Percentiles rank a stretch among this genome's conserved stretches.
These are phyloP conservation scores for Bryoglossum gracile DNA, from an alignment of 495 filamentous ascomycete genomes.

Conservation along the genomic window DNA sequence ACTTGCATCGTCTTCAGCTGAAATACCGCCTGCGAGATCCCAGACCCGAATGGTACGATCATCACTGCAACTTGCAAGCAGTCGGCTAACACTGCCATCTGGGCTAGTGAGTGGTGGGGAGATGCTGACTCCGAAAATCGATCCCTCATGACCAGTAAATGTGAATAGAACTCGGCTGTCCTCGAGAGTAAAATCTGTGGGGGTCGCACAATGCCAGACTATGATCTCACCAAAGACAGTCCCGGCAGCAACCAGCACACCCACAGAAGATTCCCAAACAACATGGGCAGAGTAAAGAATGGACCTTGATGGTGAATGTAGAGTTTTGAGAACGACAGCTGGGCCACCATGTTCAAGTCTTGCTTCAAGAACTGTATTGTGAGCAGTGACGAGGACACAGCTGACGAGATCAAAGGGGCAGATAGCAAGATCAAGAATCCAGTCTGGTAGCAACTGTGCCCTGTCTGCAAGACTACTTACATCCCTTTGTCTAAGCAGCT, in stretches of 20 bases:
- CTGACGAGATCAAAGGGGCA: conserved; percentile 28
- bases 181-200: conserved; percentile 1
- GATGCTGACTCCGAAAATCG: conserved; percentile 80
- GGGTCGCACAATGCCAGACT: conserved; percentile 66
- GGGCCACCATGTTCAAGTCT: conserved; percentile 17
- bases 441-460: conserved; percentile 52
- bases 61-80: conserved; percentile 90
- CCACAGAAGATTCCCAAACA: conserved; percentile 44
- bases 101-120: conserved; percentile 48
- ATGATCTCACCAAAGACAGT: conserved; percentile 92
- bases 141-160: conserved; percentile 87
- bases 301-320: conserved; percentile 66
- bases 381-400: conserved; percentile 64
- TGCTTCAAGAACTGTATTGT: conserved; percentile 60
- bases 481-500: conserved; percentile 2
- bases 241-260: conserved; percentile 72
- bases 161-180: conserved; percentile 51
- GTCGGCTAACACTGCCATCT: conserved; percentile 34
- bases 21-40: conserved; percentile 48
- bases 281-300: conserved; percentile 84
- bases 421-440: conserved; percentile 73
- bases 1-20: not conserved
- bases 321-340: conserved; percentile 28
- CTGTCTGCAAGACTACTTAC: conserved; percentile 4
- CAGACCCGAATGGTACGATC: conserved; percentile 87